Evolutionary conservation across 1,139 yeast species (phyloP), one percentile per base, ranked within the genome.

Genomic region (Suhomyces taliae): DNA sequence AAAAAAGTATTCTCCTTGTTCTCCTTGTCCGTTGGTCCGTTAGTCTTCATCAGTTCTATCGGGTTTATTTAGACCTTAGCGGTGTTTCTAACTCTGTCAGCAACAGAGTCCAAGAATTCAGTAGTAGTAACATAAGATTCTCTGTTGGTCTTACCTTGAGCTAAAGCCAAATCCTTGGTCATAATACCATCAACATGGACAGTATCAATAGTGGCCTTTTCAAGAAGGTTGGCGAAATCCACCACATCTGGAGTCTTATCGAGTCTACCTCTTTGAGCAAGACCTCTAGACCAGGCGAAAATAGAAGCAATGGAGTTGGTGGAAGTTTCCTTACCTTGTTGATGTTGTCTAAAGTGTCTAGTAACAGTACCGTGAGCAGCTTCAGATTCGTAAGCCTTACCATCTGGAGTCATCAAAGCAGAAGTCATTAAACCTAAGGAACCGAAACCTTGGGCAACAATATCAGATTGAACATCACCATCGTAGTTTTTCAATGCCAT

Each of bases 311-410:
- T 91, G 38, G 97, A 90, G 75, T 91, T 91, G 55, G 98, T 91
- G n/a, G 97, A 90, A 33, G 98, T 91, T 73, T 90, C 97, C 69
- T 90, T 87, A 59, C 97, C 97, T 70, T 86, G 87, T 72, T 91
- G 97, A 69, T 89, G 88, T 71, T 86, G 95, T 75, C 97, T 85
- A 76, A 78, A 91, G 68, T 91, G 98, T 73, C 98, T 87, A 50
- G 97, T 91, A 56, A 91, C 97, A 37, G 98, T 91, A 50, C 97
- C 98, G 67, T 91, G 97, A 27, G 98, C 97, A 52, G 97, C 97
- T 72, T 91, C 98, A 50, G 95, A 79, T 76, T 91, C 97, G 67
- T 90, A 90, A 31, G 97, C 87, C 74, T 87, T 88, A 44, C 98
- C 98, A 70, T 91, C 97, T 43, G 97, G 96, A 34, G 97, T 85